Conservation (phyloP, 2,329 filamentous ascomycete species). For the Clarireedia monteithiana region DNA sequence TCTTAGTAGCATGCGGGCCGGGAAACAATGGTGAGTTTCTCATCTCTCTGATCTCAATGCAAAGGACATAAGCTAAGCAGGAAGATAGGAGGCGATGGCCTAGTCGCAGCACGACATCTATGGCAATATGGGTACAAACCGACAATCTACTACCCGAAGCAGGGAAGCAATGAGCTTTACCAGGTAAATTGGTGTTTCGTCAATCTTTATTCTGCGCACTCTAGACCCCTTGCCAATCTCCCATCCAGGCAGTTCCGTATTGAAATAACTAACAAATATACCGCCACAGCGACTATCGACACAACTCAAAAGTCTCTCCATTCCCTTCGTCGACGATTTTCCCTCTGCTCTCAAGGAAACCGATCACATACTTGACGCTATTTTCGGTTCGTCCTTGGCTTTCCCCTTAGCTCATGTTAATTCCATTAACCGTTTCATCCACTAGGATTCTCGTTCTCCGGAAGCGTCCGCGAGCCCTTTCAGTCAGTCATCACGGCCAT, state of each 20-base stretch:
- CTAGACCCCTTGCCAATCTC: no score
- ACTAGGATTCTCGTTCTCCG: conserved; percentile 81
- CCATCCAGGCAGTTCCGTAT: no score
- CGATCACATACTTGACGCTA: conserved; percentile 83
- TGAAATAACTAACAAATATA: background rate
- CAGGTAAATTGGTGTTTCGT: conserved; percentile 43
- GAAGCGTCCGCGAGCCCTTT: conserved; percentile 89
- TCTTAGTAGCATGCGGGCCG: conserved; percentile 89
- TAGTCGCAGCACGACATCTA: conserved; percentile 89
- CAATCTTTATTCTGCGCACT: background rate
- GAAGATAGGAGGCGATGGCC: conserved; percentile 72
- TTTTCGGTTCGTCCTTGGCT: conserved; percentile 59
- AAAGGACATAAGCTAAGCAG: no score
- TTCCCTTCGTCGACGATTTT: conserved; percentile 84
- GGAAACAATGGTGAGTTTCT: conserved; percentile 54
- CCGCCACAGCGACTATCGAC: conserved; percentile 61
- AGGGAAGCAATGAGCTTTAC: conserved; percentile 84
- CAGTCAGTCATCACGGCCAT: conserved; percentile 71
- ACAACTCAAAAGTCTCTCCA: conserved; percentile 73
- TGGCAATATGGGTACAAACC: conserved; percentile 87
- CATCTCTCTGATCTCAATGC: background rate
- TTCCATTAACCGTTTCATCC: background rate
- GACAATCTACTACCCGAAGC: conserved; percentile 87
- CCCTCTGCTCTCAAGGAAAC: conserved; percentile 53
- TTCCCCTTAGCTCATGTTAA: background rate